These are phyloP conservation scores for Mucor indicus DNA, from an alignment of 371 early-diverging fungal genomes.

Conservation along the genomic window DNA sequence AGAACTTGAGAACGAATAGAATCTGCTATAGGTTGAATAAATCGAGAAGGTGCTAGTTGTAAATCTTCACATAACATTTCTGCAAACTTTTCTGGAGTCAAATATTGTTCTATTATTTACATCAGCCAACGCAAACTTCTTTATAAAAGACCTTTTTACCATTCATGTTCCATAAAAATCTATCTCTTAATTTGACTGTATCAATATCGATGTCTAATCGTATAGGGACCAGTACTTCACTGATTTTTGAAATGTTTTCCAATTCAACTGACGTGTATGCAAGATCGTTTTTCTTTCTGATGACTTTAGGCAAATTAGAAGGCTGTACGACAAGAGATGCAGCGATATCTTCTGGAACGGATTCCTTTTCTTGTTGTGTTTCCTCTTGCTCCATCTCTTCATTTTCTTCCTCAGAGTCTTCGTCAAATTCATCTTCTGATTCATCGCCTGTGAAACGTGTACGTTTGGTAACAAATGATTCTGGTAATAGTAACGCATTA, in stretches of 20 bases:
- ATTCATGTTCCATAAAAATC: slow-evolving; percentile 84
- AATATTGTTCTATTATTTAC: slow-evolving; percentile 57
- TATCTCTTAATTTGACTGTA: slow-evolving; percentile 69
- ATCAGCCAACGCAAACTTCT: background rate
- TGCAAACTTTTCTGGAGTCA: slow-evolving; percentile 92
- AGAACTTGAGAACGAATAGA: slow-evolving; percentile 68
- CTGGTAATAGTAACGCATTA: slow-evolving; percentile 42
- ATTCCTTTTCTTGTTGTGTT: slow-evolving; percentile 1
- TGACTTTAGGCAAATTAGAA: slow-evolving; percentile 17
- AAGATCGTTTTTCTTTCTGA: slow-evolving; percentile 37
- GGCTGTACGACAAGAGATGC: background rate
- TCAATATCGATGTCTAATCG: slow-evolving; percentile 82
- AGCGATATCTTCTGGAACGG: background rate
- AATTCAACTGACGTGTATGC: slow-evolving; percentile 20
- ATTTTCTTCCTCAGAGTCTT: slow-evolving; percentile 25
- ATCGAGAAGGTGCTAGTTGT: slow-evolving; percentile 53
- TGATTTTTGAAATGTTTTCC: slow-evolving; percentile 57
- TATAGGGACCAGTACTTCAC: slow-evolving; percentile 72
- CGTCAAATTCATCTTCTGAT: slow-evolving; percentile 39
- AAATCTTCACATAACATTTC: slow-evolving; percentile 86
- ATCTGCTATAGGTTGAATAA: slow-evolving; percentile 71
- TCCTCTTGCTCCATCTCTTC: slow-evolving; percentile 8
- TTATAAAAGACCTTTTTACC: slow-evolving; percentile 29
- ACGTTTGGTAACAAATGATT: slow-evolving; percentile 29
- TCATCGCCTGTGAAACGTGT: slow-evolving; percentile 28